Conservation (phyloP, 306 rosid species). For the Astragalus membranaceus region DNA sequence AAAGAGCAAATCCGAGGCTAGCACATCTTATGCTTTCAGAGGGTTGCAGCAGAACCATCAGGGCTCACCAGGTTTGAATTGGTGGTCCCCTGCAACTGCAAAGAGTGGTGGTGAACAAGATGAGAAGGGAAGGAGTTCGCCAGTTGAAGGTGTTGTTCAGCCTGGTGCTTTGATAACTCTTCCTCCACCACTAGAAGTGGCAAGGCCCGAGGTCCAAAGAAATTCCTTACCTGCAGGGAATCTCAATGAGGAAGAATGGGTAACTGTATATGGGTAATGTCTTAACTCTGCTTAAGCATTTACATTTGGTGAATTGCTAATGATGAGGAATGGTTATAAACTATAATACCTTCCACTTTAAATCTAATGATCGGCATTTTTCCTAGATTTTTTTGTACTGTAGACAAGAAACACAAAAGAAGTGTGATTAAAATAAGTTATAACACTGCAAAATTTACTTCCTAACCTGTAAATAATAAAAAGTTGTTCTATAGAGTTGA, state of each 20-base stretch:
- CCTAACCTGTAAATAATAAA: background rate
- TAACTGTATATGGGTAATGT: constrained; percentile 87
- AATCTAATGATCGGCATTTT: background rate
- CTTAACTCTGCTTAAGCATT: constrained; percentile 18
- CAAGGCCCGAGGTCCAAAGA: constrained; percentile 80
- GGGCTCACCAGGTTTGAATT: constrained; percentile 49
- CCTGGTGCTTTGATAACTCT: constrained; percentile 82
- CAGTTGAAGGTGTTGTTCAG: constrained; percentile 95
- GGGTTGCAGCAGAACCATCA: constrained; percentile 64
- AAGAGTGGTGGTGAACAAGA: constrained; percentile 76
- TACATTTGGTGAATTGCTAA: background rate
- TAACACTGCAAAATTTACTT: background rate
- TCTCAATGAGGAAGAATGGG: constrained; percentile 92
- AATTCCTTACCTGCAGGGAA: constrained; percentile 61
- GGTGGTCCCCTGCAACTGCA: constrained; percentile 80
- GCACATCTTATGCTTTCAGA: constrained; percentile 67
- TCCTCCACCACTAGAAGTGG: constrained; percentile 87
- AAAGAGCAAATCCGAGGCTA: constrained; percentile 63
- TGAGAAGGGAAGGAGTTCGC: constrained; percentile 75
- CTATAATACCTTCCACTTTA: background rate
- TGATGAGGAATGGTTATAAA: background rate
- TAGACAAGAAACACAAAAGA: background rate
- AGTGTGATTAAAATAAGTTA: background rate
- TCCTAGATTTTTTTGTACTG: background rate
- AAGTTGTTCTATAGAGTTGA: background rate